phyloP scores from a whole-genome alignment of 2,329 filamentous ascomycete species.

The Pezicula rhizophila region DNA sequence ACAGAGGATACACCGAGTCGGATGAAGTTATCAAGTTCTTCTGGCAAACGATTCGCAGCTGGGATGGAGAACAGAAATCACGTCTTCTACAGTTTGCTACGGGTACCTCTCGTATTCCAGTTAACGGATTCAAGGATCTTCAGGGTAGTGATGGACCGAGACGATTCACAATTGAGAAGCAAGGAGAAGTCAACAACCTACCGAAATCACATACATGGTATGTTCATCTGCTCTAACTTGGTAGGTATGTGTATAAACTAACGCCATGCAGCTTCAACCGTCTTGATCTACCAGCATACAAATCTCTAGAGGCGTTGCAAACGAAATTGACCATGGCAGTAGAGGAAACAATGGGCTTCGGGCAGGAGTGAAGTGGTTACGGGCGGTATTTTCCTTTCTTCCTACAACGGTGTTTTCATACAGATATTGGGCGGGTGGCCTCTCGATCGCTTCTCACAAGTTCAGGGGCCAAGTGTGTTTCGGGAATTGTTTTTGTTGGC shows the following conservation, averaged over 20 bases:
- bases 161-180: conserved; percentile 97
- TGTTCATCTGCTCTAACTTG: conserved; percentile 29
- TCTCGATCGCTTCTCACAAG: neutral
- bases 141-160: conserved; percentile 94
- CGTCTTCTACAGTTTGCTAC: conserved; percentile 94
- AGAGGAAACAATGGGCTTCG: conserved; percentile 97
- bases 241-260: conserved; percentile 6
- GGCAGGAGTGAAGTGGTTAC: conserved; percentile 65
- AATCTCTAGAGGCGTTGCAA: conserved; percentile 76
- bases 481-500: neutral
- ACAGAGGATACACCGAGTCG: conserved; percentile 94
- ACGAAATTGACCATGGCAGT: conserved; percentile 93
- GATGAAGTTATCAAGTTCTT: conserved; percentile 98
- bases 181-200: conserved; percentile 81
- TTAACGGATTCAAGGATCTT: conserved; percentile 98
- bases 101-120: conserved; percentile 93
- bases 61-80: conserved; percentile 98
- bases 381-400: conserved; percentile 12
- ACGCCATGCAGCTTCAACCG: conserved; percentile 75
- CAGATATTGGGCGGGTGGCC: conserved; percentile 12
- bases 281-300: conserved; percentile 90
- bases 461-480: neutral
- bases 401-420: conserved; percentile 16
- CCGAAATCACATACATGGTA: conserved; percentile 98
- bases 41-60: conserved; percentile 94